These are phyloP conservation scores for Pseudogymnoascus sp. DNA, from an alignment of 2,329 filamentous ascomycete species.

Conservation along the genomic window DNA sequence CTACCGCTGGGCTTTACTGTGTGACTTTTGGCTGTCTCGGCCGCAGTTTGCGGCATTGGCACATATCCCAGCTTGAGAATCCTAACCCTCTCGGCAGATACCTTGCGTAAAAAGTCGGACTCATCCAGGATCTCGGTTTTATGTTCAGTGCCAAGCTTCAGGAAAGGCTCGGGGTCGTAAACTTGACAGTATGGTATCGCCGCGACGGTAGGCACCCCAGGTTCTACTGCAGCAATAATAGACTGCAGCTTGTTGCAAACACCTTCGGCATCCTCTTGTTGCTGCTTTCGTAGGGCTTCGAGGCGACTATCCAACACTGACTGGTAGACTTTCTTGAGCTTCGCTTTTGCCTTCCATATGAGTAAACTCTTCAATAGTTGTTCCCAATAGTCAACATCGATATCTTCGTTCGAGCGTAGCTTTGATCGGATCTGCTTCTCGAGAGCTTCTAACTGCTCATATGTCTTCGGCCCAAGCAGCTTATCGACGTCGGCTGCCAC, in stretches of 20 bases:
- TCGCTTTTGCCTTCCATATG: conserved; percentile 88
- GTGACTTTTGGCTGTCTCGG: conserved; percentile 26
- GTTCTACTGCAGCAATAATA: conserved; percentile 34
- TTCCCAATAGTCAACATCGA: conserved; percentile 97
- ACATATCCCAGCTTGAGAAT: conserved; percentile 59
- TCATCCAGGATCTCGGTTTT: conserved; percentile 52
- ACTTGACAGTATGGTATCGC: conserved; percentile 31
- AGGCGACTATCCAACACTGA: conserved; percentile 64
- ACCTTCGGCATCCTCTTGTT: conserved; percentile 57
- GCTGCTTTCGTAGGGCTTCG: conserved; percentile 55
- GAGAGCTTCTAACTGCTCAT: conserved; percentile 76
- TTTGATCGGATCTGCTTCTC: conserved; percentile 84
- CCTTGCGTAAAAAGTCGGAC: conserved; percentile 46
- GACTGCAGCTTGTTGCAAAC: conserved; percentile 45
- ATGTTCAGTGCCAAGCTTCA: conserved; percentile 57
- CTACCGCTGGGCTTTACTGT: conserved; percentile 27
- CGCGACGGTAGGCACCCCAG: neutral
- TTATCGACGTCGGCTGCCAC: conserved; percentile 84
- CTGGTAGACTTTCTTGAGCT: conserved; percentile 68
- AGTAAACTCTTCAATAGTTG: conserved; percentile 76
- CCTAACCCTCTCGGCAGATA: conserved; percentile 52
- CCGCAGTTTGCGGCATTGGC: conserved; percentile 43
- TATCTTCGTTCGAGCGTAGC: conserved; percentile 77
- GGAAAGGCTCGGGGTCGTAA: conserved; percentile 57
- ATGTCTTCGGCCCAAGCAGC: conserved; percentile 75